A percentile compares a stretch with the other conserved stretches of the same genome.
These are phyloP conservation scores for Starmerella riodocensis DNA, from an alignment of 805 yeast genomes.

Conservation along the genomic window DNA sequence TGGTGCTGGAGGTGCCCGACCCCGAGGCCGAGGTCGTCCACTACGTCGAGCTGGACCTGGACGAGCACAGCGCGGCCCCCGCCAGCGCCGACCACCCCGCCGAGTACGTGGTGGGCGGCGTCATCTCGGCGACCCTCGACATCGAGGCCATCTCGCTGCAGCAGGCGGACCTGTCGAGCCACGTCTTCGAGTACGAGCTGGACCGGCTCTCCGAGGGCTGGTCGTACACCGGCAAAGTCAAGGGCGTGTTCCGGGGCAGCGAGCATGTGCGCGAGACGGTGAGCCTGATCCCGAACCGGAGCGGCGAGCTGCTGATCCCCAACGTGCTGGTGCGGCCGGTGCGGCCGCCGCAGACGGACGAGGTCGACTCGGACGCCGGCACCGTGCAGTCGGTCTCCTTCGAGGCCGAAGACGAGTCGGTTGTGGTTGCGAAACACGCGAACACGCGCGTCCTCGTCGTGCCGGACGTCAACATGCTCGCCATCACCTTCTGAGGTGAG, in stretches of 20 bases:
- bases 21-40: slow-evolving; percentile 52
- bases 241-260: slow-evolving; percentile 35
- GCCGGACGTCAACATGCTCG: slow-evolving; percentile 51
- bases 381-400: not conserved
- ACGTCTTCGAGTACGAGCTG: slow-evolving; percentile 36
- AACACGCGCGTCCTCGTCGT: slow-evolving; percentile 58
- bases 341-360: slow-evolving; percentile 37
- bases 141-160: slow-evolving; percentile 25
- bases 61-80: slow-evolving; percentile 19
- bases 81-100: not conserved
- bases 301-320: slow-evolving; percentile 63
- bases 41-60: slow-evolving; percentile 34
- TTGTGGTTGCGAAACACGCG: slow-evolving; percentile 49
- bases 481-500: slow-evolving; percentile 41
- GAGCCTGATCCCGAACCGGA: slow-evolving; percentile 56
- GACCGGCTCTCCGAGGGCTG: slow-evolving; percentile 52
- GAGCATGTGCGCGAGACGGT: slow-evolving; percentile 28
- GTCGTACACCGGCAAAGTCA: slow-evolving; percentile 64
- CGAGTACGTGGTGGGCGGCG: slow-evolving; percentile 46
- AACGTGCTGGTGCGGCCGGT: slow-evolving; percentile 30
- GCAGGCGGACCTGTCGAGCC: slow-evolving; percentile 5
- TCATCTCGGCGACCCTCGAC: slow-evolving; percentile 35
- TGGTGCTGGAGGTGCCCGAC: slow-evolving; percentile 45
- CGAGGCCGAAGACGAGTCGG: slow-evolving; percentile 1
- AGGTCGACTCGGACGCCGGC: not conserved